Evolutionary conservation across 2,329 filamentous ascomycete genomes (phyloP).

Genomic region (Dothidotthia symphoricarpi): DNA sequence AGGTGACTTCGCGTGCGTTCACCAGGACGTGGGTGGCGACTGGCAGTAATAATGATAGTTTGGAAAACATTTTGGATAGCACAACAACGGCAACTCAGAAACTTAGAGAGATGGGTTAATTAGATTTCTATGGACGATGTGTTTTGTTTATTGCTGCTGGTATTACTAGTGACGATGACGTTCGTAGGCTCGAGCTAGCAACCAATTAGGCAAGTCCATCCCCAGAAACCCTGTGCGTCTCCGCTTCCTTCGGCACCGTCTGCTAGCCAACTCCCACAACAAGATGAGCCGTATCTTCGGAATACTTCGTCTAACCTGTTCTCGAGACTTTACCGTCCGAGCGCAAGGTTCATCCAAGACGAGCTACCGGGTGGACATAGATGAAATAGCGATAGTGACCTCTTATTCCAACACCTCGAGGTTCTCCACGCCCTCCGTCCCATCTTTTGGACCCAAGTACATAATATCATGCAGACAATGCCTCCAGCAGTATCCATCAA

Average conservation of each 20-base stretch:
- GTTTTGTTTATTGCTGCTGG: too few species aligned
- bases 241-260: too few species aligned
- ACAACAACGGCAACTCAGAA: constrained; percentile 2
- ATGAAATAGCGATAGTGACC: not conserved
- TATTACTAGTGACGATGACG: too few species aligned
- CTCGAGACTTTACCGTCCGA: too few species aligned
- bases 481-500: constrained; percentile 7
- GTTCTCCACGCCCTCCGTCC: constrained; percentile 4
- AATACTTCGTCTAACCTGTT: not conserved
- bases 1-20: constrained; percentile 44
- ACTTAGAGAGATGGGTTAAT: too few species aligned
- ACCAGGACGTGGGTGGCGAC: not conserved
- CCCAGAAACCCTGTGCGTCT: too few species aligned
- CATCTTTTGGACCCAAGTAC: constrained; percentile 12
- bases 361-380: too few species aligned
- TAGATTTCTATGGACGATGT: too few species aligned
- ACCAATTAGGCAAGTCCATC: too few species aligned
- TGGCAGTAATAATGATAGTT: not conserved
- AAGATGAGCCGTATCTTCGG: constrained; percentile 2
- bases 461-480: constrained; percentile 21
- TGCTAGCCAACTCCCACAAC: too few species aligned
- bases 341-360: too few species aligned
- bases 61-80: not conserved
- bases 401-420: constrained; percentile 3
- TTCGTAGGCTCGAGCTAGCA: too few species aligned